Evolutionary conservation across 441 rosid genomes (phyloP).

Genomic region (Dalechampia spathulata): DNA sequence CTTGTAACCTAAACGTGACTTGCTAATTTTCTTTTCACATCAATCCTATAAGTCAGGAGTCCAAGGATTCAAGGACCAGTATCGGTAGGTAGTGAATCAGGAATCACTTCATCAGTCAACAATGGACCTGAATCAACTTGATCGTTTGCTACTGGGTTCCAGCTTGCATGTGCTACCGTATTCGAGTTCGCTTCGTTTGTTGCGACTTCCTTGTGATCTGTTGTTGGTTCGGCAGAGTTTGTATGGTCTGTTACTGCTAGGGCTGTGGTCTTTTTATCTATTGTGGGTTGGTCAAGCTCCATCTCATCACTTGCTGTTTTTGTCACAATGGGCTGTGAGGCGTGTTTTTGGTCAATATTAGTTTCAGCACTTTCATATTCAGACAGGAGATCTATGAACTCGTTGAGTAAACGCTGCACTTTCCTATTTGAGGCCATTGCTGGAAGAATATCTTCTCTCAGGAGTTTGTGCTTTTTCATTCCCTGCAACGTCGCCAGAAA

Average conservation of each 20-base stretch:
- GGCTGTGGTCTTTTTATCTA: conserved; percentile 6
- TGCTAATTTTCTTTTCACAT: not conserved
- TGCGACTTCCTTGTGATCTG: conserved; percentile 15
- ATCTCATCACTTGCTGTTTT: conserved; percentile 16
- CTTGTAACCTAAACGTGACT: no score
- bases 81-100: conserved; percentile 17
- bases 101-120: conserved; percentile 22
- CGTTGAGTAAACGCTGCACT: conserved; percentile 89
- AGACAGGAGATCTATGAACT: conserved; percentile 85
- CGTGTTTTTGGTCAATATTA: conserved; percentile 19
- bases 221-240: conserved; percentile 14
- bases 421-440: conserved; percentile 95
- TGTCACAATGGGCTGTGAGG: conserved; percentile 10
- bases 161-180: not conserved
- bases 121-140: conserved; percentile 20
- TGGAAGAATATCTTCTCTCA: conserved; percentile 86
- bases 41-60: conserved; percentile 6
- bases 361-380: conserved; percentile 56
- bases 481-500: conserved; percentile 38
- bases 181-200: no score
- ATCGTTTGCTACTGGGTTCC: conserved; percentile 9
- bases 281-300: conserved; percentile 20
- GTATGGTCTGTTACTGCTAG: conserved; percentile 22
- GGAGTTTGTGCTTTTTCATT: conserved; percentile 80
- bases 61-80: conserved; percentile 26